phyloP scores from a whole-genome alignment of 2,329 filamentous ascomycete species.

The Neoscytalidium dimidiatum region DNA sequence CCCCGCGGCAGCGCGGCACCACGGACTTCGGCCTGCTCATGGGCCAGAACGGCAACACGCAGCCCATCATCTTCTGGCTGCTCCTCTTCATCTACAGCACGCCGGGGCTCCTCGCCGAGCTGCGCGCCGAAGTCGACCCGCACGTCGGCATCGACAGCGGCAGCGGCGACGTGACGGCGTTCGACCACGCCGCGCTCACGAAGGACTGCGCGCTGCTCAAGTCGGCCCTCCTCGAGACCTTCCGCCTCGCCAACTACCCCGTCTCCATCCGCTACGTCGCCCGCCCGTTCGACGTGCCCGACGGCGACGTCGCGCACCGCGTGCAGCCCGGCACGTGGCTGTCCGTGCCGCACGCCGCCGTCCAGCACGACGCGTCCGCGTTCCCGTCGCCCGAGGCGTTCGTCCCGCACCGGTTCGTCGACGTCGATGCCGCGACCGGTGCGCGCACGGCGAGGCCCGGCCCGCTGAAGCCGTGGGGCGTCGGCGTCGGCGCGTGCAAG shows the following conservation, averaged over 20 bases:
- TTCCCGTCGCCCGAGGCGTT: constrained; percentile 15
- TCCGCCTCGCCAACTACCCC: constrained; percentile 32
- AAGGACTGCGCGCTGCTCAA: constrained; percentile 39
- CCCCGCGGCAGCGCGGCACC: constrained; percentile 27
- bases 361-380: constrained; percentile 13
- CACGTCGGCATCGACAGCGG: constrained; percentile 26
- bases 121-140: constrained; percentile 38
- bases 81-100: constrained; percentile 33
- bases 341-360: background rate
- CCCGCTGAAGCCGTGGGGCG: constrained; percentile 26
- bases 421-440: constrained; percentile 6
- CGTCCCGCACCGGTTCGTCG: constrained; percentile 15
- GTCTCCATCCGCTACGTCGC: constrained; percentile 21
- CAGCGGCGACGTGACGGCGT: constrained; percentile 1
- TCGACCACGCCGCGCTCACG: background rate
- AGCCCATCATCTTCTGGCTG: constrained; percentile 45
- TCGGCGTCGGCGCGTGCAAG: constrained; percentile 52
- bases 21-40: constrained; percentile 49
- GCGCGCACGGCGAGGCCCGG: constrained; percentile 15
- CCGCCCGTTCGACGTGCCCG: constrained; percentile 36
- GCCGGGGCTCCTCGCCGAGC: constrained; percentile 24
- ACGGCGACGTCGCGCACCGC: constrained; percentile 24
- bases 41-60: constrained; percentile 56
- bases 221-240: constrained; percentile 38
- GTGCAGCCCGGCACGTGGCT: constrained; percentile 23